A percentile compares a stretch with the other conserved stretches of the same genome.
Evolutionary conservation across 2,329 filamentous ascomycete genomes (phyloP).

Genomic region (Microcera coccophila): DNA sequence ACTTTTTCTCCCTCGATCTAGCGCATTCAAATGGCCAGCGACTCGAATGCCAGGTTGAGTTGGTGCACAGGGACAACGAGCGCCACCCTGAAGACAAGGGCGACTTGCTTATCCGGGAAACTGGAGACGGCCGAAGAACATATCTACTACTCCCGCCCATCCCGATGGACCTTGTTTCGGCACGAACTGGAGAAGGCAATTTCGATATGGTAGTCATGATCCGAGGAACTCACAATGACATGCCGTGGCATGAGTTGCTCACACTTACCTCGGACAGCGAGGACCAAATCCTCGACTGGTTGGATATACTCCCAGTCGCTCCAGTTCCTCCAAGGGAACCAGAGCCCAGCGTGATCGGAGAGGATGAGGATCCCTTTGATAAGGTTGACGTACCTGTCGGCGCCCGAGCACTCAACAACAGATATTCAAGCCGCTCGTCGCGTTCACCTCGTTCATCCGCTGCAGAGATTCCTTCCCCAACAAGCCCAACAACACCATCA

Average conservation of each 20-base stretch:
- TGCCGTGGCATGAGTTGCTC: conserved; percentile 80
- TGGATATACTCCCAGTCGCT: conserved; percentile 65
- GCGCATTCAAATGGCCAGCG: conserved; percentile 86
- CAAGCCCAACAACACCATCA: conserved; percentile 33
- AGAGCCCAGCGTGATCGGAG: conserved; percentile 32
- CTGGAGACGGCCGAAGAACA: conserved; percentile 65
- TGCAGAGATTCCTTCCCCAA: conserved; percentile 13
- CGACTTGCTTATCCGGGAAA: conserved; percentile 88
- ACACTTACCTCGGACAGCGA: conserved; percentile 73
- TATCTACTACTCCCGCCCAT: conserved; percentile 93
- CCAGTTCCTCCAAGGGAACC: conserved; percentile 46
- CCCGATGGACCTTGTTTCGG: conserved; percentile 68
- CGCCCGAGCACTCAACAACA: conserved; percentile 25
- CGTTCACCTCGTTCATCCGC: conserved; percentile 15
- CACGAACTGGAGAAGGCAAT: conserved; percentile 66
- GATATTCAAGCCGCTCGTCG: too few species aligned
- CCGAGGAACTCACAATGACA: conserved; percentile 60
- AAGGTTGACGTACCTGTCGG: conserved; percentile 32
- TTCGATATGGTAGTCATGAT: conserved; percentile 84
- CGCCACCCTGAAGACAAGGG: conserved; percentile 64
- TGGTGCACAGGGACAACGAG: conserved; percentile 78
- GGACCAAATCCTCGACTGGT: conserved; percentile 78
- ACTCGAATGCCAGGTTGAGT: conserved; percentile 81
- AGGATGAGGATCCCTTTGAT: conserved; percentile 24
- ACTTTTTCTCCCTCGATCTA: conserved; percentile 82